Evolutionary conservation across 2,329 filamentous ascomycete species (phyloP).

Genomic region (Neocatenulostroma microsporum): DNA sequence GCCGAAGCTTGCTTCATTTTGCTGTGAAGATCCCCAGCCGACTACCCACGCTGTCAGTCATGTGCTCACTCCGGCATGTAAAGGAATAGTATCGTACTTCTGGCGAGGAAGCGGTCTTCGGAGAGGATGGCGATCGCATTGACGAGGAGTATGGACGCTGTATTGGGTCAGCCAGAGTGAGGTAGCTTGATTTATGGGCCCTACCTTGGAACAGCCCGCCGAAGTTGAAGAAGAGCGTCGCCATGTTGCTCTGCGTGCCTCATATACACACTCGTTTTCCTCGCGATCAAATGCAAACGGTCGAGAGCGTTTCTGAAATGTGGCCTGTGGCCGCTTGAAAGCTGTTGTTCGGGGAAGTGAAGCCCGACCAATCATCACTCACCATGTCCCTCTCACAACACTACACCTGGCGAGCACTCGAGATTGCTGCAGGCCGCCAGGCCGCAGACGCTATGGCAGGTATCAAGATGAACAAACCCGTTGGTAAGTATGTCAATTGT

Average conservation of each 20-base stretch:
- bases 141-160: slow-evolving; percentile 65
- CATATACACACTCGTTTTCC: too few relatives aligned
- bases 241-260: slow-evolving; percentile 12
- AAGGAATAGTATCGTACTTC: slow-evolving; percentile 47
- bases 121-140: slow-evolving; percentile 92
- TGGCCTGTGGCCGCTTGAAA: too few relatives aligned
- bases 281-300: too few relatives aligned
- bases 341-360: slow-evolving; percentile 2
- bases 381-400: slow-evolving; percentile 11
- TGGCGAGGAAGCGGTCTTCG: slow-evolving; percentile 85
- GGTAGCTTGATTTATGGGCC: slow-evolving; percentile 5
- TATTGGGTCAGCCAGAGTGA: slow-evolving; percentile 42
- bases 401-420: slow-evolving; percentile 9
- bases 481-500: too few relatives aligned
- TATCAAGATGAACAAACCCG: too few relatives aligned
- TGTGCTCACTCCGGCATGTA: not conserved
- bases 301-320: too few relatives aligned
- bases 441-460: too few relatives aligned
- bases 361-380: slow-evolving; percentile 1
- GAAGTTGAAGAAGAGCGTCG: slow-evolving; percentile 56
- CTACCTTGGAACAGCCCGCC: slow-evolving; percentile 67
- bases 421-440: slow-evolving; percentile 6
- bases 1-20: slow-evolving; percentile 71
- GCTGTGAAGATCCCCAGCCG: slow-evolving; percentile 62
- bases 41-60: slow-evolving; percentile 44